Conservation (phyloP, 345 rosid genomes). For the Populus davidiana region DNA sequence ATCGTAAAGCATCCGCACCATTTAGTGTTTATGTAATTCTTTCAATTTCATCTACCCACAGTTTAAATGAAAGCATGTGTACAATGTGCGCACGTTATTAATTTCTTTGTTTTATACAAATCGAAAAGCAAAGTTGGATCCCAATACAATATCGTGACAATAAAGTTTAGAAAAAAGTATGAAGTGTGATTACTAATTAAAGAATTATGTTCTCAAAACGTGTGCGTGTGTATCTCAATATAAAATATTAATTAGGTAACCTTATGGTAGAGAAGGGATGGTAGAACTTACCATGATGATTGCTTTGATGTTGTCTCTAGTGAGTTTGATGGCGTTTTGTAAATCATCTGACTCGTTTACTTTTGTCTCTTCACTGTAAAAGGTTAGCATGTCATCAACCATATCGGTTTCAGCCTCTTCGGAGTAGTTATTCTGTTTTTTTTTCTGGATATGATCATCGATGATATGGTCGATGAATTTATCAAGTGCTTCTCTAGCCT, state of each 20-base stretch:
- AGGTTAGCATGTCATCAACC: conserved; percentile 87
- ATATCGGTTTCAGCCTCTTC: conserved; percentile 55
- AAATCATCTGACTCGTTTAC: conserved; percentile 52
- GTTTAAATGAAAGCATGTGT: not conserved
- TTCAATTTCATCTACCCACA: not conserved
- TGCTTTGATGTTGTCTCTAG: conserved; percentile 80
- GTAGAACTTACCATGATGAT: conserved; percentile 67
- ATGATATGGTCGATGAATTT: conserved; percentile 70
- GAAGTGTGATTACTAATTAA: no score
- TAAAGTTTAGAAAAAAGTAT: no score
- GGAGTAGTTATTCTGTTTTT: conserved; percentile 1
- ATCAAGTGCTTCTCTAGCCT: conserved; percentile 69
- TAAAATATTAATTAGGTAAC: not conserved
- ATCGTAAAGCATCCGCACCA: no score
- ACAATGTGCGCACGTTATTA: not conserved
- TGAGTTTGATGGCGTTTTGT: conserved; percentile 59
- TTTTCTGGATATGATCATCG: conserved; percentile 67
- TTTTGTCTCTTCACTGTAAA: conserved; percentile 59
- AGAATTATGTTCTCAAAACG: no score
- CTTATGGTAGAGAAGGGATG: not conserved
- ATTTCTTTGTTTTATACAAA: not conserved
- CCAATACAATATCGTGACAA: no score
- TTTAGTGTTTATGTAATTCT: no score
- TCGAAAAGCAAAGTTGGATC: not conserved
- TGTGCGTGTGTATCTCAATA: not conserved